Percentiles rank a stretch among this genome's conserved stretches.
Conservation (phyloP, 495 filamentous ascomycete genomes). For the Neurospora africana region DNA sequence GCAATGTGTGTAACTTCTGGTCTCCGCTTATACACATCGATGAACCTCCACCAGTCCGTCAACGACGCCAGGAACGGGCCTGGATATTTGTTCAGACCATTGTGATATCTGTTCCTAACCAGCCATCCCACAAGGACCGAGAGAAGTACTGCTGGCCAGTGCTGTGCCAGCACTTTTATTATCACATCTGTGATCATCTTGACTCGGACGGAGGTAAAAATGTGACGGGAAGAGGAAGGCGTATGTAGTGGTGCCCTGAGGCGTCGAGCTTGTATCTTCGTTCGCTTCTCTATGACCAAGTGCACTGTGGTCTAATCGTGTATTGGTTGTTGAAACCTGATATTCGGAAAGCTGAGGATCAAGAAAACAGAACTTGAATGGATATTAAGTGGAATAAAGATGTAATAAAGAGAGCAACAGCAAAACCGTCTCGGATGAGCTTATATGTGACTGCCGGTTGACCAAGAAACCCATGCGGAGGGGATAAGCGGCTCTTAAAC, state of each 20-base stretch:
- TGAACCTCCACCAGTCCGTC: constrained; percentile 61
- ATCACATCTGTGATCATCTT: constrained; percentile 19
- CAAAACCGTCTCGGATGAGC: background rate
- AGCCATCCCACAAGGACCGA: constrained; percentile 31
- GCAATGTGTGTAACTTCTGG: constrained; percentile 55
- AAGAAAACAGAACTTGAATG: background rate
- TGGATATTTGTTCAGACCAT: constrained; percentile 53
- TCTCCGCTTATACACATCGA: constrained; percentile 49
- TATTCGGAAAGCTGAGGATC: background rate
- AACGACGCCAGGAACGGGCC: constrained; percentile 58
- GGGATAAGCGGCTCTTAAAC: background rate
- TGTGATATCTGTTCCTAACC: constrained; percentile 46
- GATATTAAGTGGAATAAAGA: background rate
- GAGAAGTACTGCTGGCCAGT: constrained; percentile 37
- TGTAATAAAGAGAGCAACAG: background rate
- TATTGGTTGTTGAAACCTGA: background rate
- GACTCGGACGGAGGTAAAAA: background rate
- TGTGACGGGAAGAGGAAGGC: background rate
- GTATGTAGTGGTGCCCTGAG: background rate
- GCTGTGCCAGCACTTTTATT: constrained; percentile 23
- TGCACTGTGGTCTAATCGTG: background rate
- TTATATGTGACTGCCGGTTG: background rate
- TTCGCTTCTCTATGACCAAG: background rate
- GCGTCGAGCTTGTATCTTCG: background rate
- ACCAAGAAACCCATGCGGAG: background rate